Evolutionary conservation across 495 filamentous ascomycete genomes (phyloP).

Genomic region (Penicillium paxilli): DNA sequence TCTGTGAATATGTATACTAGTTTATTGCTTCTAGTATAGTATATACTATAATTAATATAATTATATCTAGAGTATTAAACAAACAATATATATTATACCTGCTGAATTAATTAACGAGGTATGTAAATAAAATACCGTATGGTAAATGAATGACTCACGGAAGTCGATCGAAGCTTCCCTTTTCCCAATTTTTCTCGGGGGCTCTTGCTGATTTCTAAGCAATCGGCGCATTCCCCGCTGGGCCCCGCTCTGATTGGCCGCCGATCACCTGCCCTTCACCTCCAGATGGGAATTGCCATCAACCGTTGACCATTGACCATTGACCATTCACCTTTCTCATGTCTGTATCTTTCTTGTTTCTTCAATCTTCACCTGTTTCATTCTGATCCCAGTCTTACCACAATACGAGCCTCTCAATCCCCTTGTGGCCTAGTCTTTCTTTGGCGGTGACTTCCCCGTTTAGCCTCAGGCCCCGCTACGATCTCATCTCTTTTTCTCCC

Average conservation of each 20-base stretch:
- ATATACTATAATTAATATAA: background rate
- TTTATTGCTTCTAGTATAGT: too few species aligned
- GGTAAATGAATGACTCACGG: too few species aligned
- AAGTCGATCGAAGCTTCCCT: conserved; percentile 11
- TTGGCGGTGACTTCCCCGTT: conserved; percentile 1
- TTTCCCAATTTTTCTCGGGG: too few species aligned
- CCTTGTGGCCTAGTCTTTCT: background rate
- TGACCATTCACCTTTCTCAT: too few species aligned
- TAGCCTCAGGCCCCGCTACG: conserved; percentile 18
- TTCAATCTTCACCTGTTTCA: background rate
- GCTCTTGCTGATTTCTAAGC: conserved; percentile 22
- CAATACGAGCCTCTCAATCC: background rate
- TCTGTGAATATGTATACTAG: too few species aligned
- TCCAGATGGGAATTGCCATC: conserved; percentile 8
- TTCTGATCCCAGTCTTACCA: background rate
- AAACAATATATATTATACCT: background rate
- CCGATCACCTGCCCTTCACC: conserved; percentile 1
- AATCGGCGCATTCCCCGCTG: background rate
- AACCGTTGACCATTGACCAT: background rate
- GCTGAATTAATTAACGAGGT: too few species aligned
- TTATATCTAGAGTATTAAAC: background rate
- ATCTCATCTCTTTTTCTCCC: conserved; percentile 9
- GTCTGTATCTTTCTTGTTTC: too few species aligned
- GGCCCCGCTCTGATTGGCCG: conserved; percentile 18
- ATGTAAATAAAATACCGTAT: too few species aligned